phyloP scores from a whole-genome alignment of 2,329 filamentous ascomycete genomes.

The Penicillium glabrum region DNA sequence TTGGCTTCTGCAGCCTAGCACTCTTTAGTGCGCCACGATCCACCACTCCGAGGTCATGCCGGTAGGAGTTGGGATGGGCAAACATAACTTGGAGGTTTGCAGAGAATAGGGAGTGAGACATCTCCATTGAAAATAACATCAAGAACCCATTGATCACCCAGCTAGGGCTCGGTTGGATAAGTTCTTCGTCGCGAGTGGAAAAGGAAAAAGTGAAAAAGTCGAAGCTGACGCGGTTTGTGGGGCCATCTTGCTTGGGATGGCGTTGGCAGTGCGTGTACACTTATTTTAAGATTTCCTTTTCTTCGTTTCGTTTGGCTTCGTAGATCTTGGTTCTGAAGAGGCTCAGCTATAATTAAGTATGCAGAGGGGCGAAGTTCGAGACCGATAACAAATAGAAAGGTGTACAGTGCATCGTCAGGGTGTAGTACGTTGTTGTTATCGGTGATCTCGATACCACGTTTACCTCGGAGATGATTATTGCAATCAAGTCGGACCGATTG shows the following conservation, averaged over 20 bases:
- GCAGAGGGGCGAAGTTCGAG: too few species aligned
- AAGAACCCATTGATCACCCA: not conserved
- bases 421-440: too few species aligned
- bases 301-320: not conserved
- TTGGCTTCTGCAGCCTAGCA: conserved; percentile 14
- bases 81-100: not conserved
- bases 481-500: not conserved
- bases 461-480: not conserved
- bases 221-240: conserved; percentile 21
- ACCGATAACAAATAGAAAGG: too few species aligned
- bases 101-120: not conserved
- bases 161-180: conserved; percentile 1
- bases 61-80: not conserved
- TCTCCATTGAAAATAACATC: not conserved
- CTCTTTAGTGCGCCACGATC: conserved; percentile 10
- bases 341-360: not conserved
- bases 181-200: not conserved
- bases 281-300: not conserved
- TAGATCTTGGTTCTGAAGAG: too few species aligned
- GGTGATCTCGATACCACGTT: too few species aligned
- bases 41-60: not conserved
- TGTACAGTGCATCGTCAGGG: too few species aligned
- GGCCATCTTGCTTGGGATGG: conserved; percentile 12
- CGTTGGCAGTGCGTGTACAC: conserved; percentile 14
- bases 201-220: not conserved